Evolutionary conservation across 257 asterid species (phyloP), one percentile per base, ranked within the genome.

Genomic region (Lavandula angustifolia): DNA sequence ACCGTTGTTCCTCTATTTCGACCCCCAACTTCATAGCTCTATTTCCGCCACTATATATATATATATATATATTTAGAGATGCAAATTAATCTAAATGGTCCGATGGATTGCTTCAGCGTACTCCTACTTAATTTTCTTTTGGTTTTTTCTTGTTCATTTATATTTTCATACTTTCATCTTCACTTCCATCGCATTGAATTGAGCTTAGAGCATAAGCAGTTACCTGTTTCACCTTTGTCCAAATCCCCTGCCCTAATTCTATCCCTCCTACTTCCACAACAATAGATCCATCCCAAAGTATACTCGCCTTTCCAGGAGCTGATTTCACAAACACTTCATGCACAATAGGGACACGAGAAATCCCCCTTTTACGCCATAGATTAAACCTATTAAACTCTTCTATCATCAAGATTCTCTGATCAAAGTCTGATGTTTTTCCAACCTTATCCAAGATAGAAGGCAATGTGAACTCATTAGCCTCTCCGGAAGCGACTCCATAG

Each of bases 231-330:
- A 67, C 72, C 72, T 67, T 67, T 5, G 72, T 67, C 72, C 72
- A 67, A 43, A 67, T 56, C 57, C 72, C 72, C 72, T 67, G 72
- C 31, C 64, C 72, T 7, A 55, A 9, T 12, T 55, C 64, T 10
- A 67, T 55, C 29, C 72, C 72, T 55, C 72, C 72, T 42, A 43
- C 64, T n/a, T n/a, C n/a, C n/a, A n/a, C n/a, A n/a, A n/a, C n/a
- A n/a, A n/a, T n/a, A n/a, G n/a, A n/a, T n/a, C n/a, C n/a, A n/a
- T n/a, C n/a, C n/a, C n/a, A n/a, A n/a, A n/a, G n/a, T n/a, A n/a
- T n/a, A n/a, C 72, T 67, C 2, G 54, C 72, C 55, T 55, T 67
- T 16, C 64, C 72, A 4, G 72, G 72, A 13, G 57, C 49, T 3
- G 56, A 48, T 32, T 57, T 67, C 11, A 67, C 40, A 1, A 3